Percentiles rank a stretch among this genome's conserved stretches.
phyloP scores from a whole-genome alignment of 116 monocot genomes.

The Cymodocea nodosa region DNA sequence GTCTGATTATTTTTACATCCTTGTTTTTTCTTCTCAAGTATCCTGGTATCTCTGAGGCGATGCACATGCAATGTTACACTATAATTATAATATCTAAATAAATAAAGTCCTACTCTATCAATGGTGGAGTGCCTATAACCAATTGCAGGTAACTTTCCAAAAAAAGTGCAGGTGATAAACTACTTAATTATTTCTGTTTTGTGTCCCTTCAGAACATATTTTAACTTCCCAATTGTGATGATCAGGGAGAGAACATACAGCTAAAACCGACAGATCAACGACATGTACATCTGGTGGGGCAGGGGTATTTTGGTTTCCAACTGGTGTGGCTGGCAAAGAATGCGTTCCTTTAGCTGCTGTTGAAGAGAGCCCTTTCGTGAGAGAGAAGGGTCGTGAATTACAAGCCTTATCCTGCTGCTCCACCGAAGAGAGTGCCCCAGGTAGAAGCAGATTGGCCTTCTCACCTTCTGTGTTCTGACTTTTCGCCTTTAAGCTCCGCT shows the following conservation, averaged over 20 bases:
- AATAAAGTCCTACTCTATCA: too few relatives aligned
- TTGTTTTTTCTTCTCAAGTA: too few relatives aligned
- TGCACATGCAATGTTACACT: too few relatives aligned
- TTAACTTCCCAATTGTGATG: too few relatives aligned
- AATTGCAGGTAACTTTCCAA: too few relatives aligned
- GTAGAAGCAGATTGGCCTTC: conserved; percentile 32
- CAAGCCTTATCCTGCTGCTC: conserved; percentile 46
- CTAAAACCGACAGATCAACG: conserved; percentile 25
- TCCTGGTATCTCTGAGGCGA: too few relatives aligned
- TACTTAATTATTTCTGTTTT: too few relatives aligned
- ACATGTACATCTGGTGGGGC: conserved; percentile 25
- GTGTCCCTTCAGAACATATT: too few relatives aligned
- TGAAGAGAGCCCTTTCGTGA: conserved; percentile 40
- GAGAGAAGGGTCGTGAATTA: conserved; percentile 41
- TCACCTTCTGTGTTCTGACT: conserved; percentile 35
- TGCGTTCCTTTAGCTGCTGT: conserved; percentile 42
- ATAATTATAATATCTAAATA: too few relatives aligned
- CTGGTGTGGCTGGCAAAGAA: conserved; percentile 66
- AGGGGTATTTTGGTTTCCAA: conserved; percentile 19
- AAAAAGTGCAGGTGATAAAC: too few relatives aligned
- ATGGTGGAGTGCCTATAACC: too few relatives aligned
- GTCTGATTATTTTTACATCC: too few relatives aligned
- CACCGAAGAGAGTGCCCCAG: conserved; percentile 31
- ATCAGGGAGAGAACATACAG: conserved; percentile 30
- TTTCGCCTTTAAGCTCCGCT: conserved; percentile 35